A percentile compares a stretch with the other conserved stretches of the same genome.
Evolutionary conservation across 345 rosid genomes (phyloP).

Genomic region (Sisymbrium altissimum): DNA sequence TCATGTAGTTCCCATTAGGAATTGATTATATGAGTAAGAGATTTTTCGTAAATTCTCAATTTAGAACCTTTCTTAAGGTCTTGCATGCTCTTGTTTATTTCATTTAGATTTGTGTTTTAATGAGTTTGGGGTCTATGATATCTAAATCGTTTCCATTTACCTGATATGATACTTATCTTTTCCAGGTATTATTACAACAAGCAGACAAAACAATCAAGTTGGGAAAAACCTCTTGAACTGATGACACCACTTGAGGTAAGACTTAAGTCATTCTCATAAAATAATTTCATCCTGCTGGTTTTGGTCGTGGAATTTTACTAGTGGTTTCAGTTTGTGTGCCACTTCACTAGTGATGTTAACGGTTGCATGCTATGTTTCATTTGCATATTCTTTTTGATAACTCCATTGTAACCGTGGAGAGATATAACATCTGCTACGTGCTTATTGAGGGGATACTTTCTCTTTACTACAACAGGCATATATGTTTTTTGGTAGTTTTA

Average conservation of each 20-base stretch:
- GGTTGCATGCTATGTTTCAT: constrained; percentile 30
- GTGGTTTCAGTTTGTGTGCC: constrained; percentile 6
- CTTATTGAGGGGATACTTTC: constrained; percentile 34
- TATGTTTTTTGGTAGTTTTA: too few relatives aligned
- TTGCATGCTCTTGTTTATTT: background rate
- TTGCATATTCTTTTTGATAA: constrained; percentile 49
- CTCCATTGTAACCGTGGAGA: constrained; percentile 42
- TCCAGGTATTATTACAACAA: constrained; percentile 91
- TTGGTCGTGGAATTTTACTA: background rate
- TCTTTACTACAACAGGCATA: constrained; percentile 44
- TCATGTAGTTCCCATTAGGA: background rate
- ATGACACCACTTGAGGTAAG: constrained; percentile 98
- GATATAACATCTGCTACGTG: background rate
- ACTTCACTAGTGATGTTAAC: constrained; percentile 1
- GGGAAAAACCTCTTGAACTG: constrained; percentile 96
- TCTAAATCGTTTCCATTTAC: background rate
- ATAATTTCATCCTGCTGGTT: background rate
- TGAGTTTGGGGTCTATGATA: background rate
- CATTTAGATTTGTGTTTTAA: background rate
- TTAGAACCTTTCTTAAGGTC: background rate
- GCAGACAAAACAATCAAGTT: constrained; percentile 89
- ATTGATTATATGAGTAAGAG: background rate
- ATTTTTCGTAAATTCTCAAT: background rate
- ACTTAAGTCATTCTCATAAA: background rate
- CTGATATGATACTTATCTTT: constrained; percentile 7